Base-by-base conservation (phyloP, 2,329 filamentous ascomycete genomes). In the Aspergillus terreus region DNA sequence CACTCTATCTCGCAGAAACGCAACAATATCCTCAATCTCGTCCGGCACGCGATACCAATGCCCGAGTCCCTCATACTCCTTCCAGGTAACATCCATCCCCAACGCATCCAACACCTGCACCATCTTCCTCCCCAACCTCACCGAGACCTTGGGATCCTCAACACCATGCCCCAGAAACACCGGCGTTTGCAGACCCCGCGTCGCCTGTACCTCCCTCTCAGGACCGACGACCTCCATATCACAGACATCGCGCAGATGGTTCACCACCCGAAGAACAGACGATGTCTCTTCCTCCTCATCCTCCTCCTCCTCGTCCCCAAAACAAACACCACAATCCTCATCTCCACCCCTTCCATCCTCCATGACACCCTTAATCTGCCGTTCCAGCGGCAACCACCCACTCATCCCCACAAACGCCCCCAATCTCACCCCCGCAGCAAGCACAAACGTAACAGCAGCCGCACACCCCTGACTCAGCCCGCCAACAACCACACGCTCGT, bases 391-490 rank as follows among this genome's bases (percentile, higher is more conserved):
- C 17, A 43, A 25, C 40, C 40, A 43, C 10, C 40, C 40, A 23
- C 40, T 43, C 40, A 43, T 43, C 40, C 40, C 17, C 2, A 43
- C 19, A 43, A 43, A 43, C 7, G 17, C 40, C 17, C 40, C 40
- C 4, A 43, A n/a, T 9, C 40, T 7, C 2, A 27, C 5, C 25
- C 25, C 25, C 5, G 25, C 25, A 10, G 9, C 25, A 27, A 27
- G 25, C 2, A 27, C 5, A 27, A 27, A 27, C 25, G 9, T 10
- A 7, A 81, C 55, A 0, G 68, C 66, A 58, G 75, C 73, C 1
- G 78, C 79, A 56, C 76, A 81, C 0, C 79, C 79, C 55, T 81
- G 77, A 58, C 79, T 81, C n/a, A 82, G 53, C 0, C 79, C 78
- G 14, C 78, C 77, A 1, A 83, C 53, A 6, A 82, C 63, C 12